phyloP scores from a whole-genome alignment of 148 eudicot species.

The Talinum fruticosum region DNA sequence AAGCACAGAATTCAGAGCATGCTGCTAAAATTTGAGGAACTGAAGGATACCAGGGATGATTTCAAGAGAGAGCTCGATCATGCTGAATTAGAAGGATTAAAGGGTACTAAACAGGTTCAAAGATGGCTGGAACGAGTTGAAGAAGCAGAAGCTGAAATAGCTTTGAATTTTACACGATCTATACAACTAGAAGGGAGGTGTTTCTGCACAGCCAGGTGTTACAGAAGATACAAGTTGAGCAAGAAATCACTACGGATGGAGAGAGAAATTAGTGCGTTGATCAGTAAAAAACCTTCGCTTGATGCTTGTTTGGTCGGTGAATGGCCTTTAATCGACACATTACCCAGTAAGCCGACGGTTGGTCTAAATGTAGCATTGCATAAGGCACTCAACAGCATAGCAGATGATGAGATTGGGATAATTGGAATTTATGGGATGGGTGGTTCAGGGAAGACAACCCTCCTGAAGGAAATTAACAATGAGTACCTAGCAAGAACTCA shows the following conservation, averaged over 20 bases:
- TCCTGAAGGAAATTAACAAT: constrained; percentile 42
- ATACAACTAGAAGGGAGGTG: constrained; percentile 4
- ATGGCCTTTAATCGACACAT: constrained; percentile 12
- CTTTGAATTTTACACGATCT: constrained; percentile 14
- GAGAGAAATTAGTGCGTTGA: constrained; percentile 20
- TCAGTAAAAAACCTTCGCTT: constrained; percentile 18
- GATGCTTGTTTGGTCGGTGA: constrained; percentile 19
- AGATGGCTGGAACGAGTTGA: constrained; percentile 40
- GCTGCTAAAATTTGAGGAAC: constrained; percentile 20
- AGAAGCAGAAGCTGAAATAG: constrained; percentile 23
- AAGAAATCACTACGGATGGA: constrained; percentile 27
- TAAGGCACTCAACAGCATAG: constrained; percentile 19
- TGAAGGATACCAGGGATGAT: constrained; percentile 34
- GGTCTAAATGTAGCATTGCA: constrained; percentile 33
- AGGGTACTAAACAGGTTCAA: constrained; percentile 29
- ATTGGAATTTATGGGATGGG: constrained; percentile 54
- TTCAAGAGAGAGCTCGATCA: constrained; percentile 26
- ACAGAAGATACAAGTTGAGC: constrained; percentile 24
- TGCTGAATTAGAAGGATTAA: constrained; percentile 28
- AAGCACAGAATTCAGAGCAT: background rate
- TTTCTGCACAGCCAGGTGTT: constrained; percentile 10
- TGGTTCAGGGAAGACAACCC: constrained; percentile 56
- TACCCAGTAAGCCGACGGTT: constrained; percentile 31
- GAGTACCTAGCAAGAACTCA: constrained; percentile 17
- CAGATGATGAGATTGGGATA: constrained; percentile 30